These are phyloP conservation scores for Phanerochaete carnosa DNA, from an alignment of 768 basidiomycete genomes.

Conservation along the genomic window DNA sequence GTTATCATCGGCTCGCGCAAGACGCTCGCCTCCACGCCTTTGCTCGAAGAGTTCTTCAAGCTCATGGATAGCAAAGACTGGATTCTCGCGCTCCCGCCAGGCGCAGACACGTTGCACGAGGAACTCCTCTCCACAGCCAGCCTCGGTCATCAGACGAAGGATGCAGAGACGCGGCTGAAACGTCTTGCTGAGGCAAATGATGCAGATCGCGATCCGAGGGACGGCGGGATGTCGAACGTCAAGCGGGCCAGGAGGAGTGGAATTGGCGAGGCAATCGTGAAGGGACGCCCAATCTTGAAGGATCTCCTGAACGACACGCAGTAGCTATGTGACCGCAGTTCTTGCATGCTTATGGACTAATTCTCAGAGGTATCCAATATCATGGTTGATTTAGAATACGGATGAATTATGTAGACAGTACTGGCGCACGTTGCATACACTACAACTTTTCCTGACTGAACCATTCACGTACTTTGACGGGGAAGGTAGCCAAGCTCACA, in stretches of 20 bases:
- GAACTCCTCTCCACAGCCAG: neutral
- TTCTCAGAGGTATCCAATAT: too few species aligned
- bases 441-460: too few species aligned
- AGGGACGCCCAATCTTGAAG: conserved; percentile 54
- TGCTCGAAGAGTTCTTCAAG: conserved; percentile 72
- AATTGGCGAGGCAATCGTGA: conserved; percentile 39
- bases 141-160: neutral
- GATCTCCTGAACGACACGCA: conserved; percentile 49
- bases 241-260: conserved; percentile 35
- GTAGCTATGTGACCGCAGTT: too few species aligned
- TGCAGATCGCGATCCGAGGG: conserved; percentile 11
- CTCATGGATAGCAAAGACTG: conserved; percentile 73
- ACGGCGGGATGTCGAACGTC: conserved; percentile 17
- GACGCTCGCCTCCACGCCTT: conserved; percentile 60
- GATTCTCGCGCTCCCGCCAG: conserved; percentile 57
- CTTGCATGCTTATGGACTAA: too few species aligned
- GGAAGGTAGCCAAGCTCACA: too few species aligned
- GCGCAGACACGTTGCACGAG: conserved; percentile 53
- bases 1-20: conserved; percentile 85
- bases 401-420: too few species aligned
- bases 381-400: too few species aligned
- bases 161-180: conserved; percentile 17
- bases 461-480: too few species aligned
- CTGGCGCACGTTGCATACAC: too few species aligned
- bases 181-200: conserved; percentile 24